These are phyloP conservation scores for Botryotinia convoluta DNA, from an alignment of 2,329 filamentous ascomycete species.

Conservation along the genomic window DNA sequence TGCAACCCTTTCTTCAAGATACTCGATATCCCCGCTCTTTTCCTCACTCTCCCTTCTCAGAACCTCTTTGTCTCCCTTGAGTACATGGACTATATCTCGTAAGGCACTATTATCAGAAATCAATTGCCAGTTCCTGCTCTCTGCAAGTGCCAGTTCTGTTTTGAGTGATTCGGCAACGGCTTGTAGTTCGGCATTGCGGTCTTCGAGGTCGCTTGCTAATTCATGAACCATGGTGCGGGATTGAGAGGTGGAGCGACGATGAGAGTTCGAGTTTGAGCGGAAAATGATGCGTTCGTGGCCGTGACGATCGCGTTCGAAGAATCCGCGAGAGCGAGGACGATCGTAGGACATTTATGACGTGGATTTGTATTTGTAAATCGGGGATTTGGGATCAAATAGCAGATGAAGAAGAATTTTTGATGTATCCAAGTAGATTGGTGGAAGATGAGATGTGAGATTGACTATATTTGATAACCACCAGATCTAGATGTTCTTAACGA, in stretches of 20 bases:
- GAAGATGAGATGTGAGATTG: neutral
- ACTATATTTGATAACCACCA: too few species aligned
- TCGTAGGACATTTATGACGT: slow-evolving; percentile 7
- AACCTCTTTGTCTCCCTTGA: neutral
- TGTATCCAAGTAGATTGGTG: neutral
- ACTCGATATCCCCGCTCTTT: neutral
- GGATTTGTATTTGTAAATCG: too few species aligned
- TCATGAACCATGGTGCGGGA: neutral
- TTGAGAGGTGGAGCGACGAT: neutral
- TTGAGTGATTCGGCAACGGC: neutral
- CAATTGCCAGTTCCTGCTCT: neutral
- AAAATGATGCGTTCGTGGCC: neutral
- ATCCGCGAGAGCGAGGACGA: neutral
- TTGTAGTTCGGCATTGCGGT: neutral
- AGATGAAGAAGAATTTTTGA: neutral
- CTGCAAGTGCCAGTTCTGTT: neutral
- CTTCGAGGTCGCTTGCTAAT: slow-evolving; percentile 7
- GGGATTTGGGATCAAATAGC: neutral
- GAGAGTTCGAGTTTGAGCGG: neutral
- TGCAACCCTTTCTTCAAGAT: neutral
- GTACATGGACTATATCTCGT: neutral
- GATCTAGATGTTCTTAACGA: neutral
- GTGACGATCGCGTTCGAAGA: neutral
- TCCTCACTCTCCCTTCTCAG: neutral
- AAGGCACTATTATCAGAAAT: neutral